Evolutionary conservation across 2,329 filamentous ascomycete genomes (phyloP), one percentile per base, ranked within the genome.

Genomic region (Dactylellina cionopaga): DNA sequence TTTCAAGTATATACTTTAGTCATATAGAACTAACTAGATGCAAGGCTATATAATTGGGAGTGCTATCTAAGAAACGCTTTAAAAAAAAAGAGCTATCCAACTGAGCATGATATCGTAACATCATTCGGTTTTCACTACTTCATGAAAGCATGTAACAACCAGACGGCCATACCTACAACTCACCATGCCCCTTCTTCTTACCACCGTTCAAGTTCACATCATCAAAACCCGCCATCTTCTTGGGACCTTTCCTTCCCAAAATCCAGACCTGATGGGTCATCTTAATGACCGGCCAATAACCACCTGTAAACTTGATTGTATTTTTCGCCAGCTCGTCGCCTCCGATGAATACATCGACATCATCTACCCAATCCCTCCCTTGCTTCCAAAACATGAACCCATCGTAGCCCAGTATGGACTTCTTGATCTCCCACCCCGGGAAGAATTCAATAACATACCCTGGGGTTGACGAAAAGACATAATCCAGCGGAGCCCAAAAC

Each of bases 401-500:
- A 4, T 13, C 15, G 49, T 72, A 72, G 27, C 68, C 68, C 24
- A 47, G 41, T 10, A 65, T 43, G 5, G 24, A 33, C 35, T 22
- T 41, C 52, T 65, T 72, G 3, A 72, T 22, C 59, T 72, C 68
- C 68, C 68, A 72, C 2, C 37, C 54, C 6, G 51, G 44, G 15
- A 58, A 64, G 5, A 54, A 72, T 3, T 44, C 37, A 10, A 72
- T 9, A 9, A 72, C 5, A 29, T 31, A 54, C 11, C 41, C 52
- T 1, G 54, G 59, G 9, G 17, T 60, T 33, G 15, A n/a, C 1
- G 68, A 59, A 13, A 72, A 25, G 2, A 84, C 82, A 77, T 89
- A 90, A 78, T 89, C 87, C 74, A 90, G 88, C 41, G 80, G 80
- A n/a, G 81, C 79, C 88, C 88, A 90, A 78, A 90, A 90, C 13